A percentile compares a stretch with the other conserved stretches of the same genome.
These are phyloP conservation scores for Cryptosporidium andersoni DNA, from an alignment of 169 alveolate genomes.

Conservation along the genomic window DNA sequence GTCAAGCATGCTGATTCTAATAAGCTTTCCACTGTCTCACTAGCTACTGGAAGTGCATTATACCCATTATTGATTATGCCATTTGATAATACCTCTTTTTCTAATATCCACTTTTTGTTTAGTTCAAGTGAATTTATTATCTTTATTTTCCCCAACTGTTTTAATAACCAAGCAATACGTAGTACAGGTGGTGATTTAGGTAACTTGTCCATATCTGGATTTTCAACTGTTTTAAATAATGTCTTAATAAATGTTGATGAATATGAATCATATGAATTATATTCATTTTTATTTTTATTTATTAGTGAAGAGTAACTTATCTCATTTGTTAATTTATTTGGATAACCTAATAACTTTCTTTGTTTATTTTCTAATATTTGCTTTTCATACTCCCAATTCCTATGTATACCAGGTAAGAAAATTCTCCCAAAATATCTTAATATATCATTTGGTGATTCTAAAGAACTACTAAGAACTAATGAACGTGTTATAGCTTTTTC, in stretches of 20 bases:
- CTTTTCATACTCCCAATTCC: slow-evolving; percentile 64
- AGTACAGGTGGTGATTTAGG: slow-evolving; percentile 60
- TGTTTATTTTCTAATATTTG: not conserved
- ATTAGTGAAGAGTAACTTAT: no score
- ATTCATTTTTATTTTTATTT: no score
- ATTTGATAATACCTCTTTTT: not conserved
- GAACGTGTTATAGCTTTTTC: slow-evolving; percentile 61
- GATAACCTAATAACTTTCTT: no score
- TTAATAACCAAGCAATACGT: slow-evolving; percentile 65
- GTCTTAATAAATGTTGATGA: slow-evolving; percentile 8
- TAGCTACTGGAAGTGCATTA: slow-evolving; percentile 24
- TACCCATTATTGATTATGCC: slow-evolving; percentile 5
- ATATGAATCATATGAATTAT: no score
- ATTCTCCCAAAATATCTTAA: slow-evolving; percentile 30
- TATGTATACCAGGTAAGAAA: slow-evolving; percentile 3
- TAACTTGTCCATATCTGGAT: slow-evolving; percentile 37
- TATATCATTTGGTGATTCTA: slow-evolving; percentile 27
- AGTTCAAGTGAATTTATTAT: slow-evolving; percentile 16
- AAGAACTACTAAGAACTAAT: slow-evolving; percentile 40
- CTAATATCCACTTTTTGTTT: not conserved
- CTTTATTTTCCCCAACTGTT: slow-evolving; percentile 47
- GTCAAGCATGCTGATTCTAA: slow-evolving; percentile 54
- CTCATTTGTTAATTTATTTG: no score
- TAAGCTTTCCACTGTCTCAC: slow-evolving; percentile 39
- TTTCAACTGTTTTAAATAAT: slow-evolving; percentile 28